Base-by-base conservation (phyloP, 75 land plant species). In the Selaginella moellendorffii region DNA sequence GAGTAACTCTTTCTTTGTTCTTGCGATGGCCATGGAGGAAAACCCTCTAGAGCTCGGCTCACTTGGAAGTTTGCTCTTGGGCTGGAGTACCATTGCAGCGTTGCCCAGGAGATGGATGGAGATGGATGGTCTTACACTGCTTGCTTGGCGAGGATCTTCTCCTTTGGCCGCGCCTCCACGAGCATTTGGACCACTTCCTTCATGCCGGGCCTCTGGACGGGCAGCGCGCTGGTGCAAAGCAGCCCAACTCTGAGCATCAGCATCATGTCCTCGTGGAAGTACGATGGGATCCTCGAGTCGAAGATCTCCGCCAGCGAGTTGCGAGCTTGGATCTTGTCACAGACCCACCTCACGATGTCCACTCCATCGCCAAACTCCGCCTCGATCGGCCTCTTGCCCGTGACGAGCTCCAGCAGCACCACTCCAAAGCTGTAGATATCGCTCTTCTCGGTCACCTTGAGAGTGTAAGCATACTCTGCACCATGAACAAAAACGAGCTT, bases 101-200 rank as follows among this genome's bases (percentile, higher is more conserved):
- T n/a, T n/a, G n/a, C n/a, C n/a, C n/a, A n/a, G n/a, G n/a, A n/a
- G n/a, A n/a, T n/a, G n/a, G 2, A 93, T 93, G 12, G 98, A 93
- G 53, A 87, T 88, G 20, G 76, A 79, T 64, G 71, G 51, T 9
- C 59, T 68, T 52, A 63, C n/a, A 1, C 76, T 93, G 46, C 5
- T 36, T 36, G 5, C 5, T 36, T 14, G 14, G 10, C 46, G 14
- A 5, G 5, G 14, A 36, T 5, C 46, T 36, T 36, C 46, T 36
- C 46, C 65, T 63, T 63, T 28, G 65, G 27, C 10, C 9, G 75
- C 26, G 86, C 86, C 65, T 85, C 80, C 26, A 79, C 70, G 29
- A 90, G 81, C 96, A 90, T 90, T 66, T 83, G 87, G 9, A 89
- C 85, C 1, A 89, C 96, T 54, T 83, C 91, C 27, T 86, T 70